Evolutionary conservation across 108 stramenopile genomes (phyloP), one percentile per base, ranked within the genome.

Genomic region (Stephanodiscus minutulus): DNA sequence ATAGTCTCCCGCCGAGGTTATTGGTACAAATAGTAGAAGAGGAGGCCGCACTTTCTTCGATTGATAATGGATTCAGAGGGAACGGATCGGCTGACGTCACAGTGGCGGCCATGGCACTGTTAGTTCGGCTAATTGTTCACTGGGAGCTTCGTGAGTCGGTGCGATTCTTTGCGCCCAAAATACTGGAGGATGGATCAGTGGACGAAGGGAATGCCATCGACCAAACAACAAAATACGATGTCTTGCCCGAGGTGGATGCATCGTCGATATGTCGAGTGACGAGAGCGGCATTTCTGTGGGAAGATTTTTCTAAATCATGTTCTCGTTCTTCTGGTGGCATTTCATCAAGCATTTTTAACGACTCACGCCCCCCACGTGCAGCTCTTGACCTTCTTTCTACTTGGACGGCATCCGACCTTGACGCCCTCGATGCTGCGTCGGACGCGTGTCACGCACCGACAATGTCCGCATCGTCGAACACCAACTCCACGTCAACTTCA

Each of bases 361-460:
- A 76, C 27, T 46, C 60, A 29, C 55, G 63, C 12, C 22, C 85
- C 49, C 77, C 89, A 53, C 86, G 87, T 20, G 89, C 87, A 21
- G 86, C 86, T 9, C 66, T 91, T n/a, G 91, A 95, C 72, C 74
- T 92, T 12, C 36, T 95, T 17, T 72, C 88, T 5, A 73, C 87
- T 22, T 92, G 89, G 91, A 88, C 84, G n/a, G 82, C 88, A 24
- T 81, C 84, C 11, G 86, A 56, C 29, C 81, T 84, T 18, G 79
- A 89, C 7, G 58, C 74, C 0, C 66, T 87, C 24, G 83, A 88
- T 61, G 81, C 85, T 4, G 74, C 87, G 7, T 85, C 88, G 0
- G 71, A 86, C 27, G 77, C 62, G 18, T 77, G 71, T 55, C 65
- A 24, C 84, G 55, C 74, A 65, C 58, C 73, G 7, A 63, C 73